Base-by-base conservation (phyloP, 2,329 filamentous ascomycete genomes). In the Beauveria bassiana region DNA sequence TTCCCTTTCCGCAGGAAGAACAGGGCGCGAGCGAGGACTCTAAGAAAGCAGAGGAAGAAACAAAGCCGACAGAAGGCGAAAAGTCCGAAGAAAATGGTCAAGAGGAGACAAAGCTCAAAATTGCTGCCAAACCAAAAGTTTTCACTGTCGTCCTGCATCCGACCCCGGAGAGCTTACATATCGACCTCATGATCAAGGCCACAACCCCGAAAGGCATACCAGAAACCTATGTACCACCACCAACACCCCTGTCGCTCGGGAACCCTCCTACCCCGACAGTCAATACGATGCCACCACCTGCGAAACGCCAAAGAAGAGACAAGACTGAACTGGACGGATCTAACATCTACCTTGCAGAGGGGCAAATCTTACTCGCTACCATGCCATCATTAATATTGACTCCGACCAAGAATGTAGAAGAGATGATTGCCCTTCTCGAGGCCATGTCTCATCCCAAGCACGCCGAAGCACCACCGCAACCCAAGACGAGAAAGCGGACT, bases 401-500 rank as follows among this genome's bases (percentile, higher is more conserved):
- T 34, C 88, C 92, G 0, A 90, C 89, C 1, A 84, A 83, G 66
- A 88, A 77, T 64, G 76, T 84, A 3, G 85, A 86, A 53, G 88
- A 92, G 66, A 86, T 86, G 1, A 87, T 92, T 53, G 80, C 81
- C 12, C 80, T 96, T 3, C 79, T 98, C 3, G 86, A 91, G 34
- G 79, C 82, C 20, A 79, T 93, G 67, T 81, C 85, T 22, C 90
- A 96, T 71, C 89, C 92, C 7, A 85, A 91, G 61, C 90, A 97
- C 72, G 83, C 85, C 34, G 84, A 88, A 55, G 79, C 85, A 49
- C 87, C 91, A 10, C 93, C 95, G 0, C 84, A 89, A 63, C 92
- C 92, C 3, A 97, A 96, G 79, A 88, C 87, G 8, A 83, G 95
- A 62, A 98, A 99, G 80, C 86, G 93, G 64, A 99, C 95, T 0